Conservation (phyloP, 1,284 basidiomycete species). For the Mrakiaceae sp. region DNA sequence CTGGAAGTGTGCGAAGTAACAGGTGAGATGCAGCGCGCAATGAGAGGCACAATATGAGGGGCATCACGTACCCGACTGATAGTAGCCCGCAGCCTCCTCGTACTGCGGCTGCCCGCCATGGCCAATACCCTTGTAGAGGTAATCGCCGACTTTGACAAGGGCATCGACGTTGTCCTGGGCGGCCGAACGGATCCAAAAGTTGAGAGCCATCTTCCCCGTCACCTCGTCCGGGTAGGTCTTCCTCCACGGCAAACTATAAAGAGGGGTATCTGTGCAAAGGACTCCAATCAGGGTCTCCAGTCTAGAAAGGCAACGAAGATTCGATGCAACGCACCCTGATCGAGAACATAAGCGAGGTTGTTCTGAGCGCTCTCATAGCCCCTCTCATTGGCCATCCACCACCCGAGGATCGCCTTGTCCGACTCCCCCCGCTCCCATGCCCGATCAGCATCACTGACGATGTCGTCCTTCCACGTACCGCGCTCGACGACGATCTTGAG, state of each 20-base stretch:
- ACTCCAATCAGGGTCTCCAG: background rate
- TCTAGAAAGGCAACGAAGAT: background rate
- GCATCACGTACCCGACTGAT: conserved; percentile 52
- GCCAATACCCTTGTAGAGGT: conserved; percentile 82
- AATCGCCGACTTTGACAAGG: conserved; percentile 85
- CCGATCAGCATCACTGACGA: conserved; percentile 64
- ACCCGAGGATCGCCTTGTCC: conserved; percentile 54
- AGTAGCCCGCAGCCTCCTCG: conserved; percentile 84
- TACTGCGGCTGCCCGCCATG: conserved; percentile 51
- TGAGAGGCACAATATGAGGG: no score
- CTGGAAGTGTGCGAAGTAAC: conserved; percentile 8
- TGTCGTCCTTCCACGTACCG: conserved; percentile 75
- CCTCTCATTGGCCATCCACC: conserved; percentile 88
- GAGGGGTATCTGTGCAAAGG: conserved; percentile 1
- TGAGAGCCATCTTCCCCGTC: conserved; percentile 68
- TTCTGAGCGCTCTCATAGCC: conserved; percentile 91
- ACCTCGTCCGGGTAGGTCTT: conserved; percentile 36
- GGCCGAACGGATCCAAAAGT: conserved; percentile 89
- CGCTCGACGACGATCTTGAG: conserved; percentile 81
- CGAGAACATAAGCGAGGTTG: conserved; percentile 84
- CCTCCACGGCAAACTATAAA: conserved; percentile 14
- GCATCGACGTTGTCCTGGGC: conserved; percentile 90
- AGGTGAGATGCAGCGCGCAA: no score
- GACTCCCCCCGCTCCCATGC: conserved; percentile 64
- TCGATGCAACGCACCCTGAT: conserved; percentile 51